A percentile compares a stretch with the other conserved stretches of the same genome.
These are phyloP conservation scores for Ammopiptanthus mongolicus DNA, from an alignment of 306 rosid genomes.

Conservation along the genomic window DNA sequence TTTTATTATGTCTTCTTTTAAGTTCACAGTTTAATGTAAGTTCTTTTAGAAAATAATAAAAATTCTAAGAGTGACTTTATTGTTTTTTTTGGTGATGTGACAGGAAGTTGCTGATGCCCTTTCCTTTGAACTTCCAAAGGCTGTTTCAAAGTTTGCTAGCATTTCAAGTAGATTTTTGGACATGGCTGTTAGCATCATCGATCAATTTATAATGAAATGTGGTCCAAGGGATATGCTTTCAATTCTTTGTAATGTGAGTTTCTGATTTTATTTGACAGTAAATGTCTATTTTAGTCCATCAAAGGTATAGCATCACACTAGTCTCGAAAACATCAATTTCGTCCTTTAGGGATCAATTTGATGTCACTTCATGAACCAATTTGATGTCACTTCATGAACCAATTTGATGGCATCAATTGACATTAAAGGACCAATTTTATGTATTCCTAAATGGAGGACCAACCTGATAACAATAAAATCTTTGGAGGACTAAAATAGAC, in stretches of 20 bases:
- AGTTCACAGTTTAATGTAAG: background rate
- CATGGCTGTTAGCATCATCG: conserved; percentile 50
- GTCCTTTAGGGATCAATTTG: background rate
- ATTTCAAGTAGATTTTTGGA: conserved; percentile 56
- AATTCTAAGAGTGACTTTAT: background rate
- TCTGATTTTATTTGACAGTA: background rate
- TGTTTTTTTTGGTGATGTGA: background rate
- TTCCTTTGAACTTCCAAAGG: conserved; percentile 71
- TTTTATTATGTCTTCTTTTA: background rate
- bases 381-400: background rate
- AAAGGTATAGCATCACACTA: background rate
- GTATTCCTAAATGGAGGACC: background rate
- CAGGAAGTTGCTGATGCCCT: conserved; percentile 68
- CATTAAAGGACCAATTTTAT: background rate
- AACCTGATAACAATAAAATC: background rate
- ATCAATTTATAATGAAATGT: conserved; percentile 49
- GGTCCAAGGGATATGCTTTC: conserved; percentile 85
- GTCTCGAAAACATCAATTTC: background rate
- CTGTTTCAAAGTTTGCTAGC: conserved; percentile 58
- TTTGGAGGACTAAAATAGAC: background rate
- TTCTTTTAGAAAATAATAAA: background rate
- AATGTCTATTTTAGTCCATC: background rate
- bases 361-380: no score
- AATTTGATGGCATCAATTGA: background rate
- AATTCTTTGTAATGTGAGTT: conserved; percentile 58